These are phyloP conservation scores for Fusarium pseudograminearum DNA, from an alignment of 2,329 filamentous ascomycete genomes.

Conservation along the genomic window DNA sequence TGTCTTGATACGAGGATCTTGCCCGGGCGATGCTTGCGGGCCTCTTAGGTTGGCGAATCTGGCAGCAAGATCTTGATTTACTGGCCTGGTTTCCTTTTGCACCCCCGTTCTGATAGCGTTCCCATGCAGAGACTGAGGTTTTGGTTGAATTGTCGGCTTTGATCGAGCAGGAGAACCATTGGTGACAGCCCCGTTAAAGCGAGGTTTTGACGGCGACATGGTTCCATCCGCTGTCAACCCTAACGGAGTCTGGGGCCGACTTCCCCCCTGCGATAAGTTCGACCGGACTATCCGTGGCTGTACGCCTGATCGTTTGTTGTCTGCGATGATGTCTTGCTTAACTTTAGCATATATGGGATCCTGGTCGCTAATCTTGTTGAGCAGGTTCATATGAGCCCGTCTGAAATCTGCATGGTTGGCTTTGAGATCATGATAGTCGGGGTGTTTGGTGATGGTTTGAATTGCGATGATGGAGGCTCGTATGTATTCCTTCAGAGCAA, in stretches of 20 bases:
- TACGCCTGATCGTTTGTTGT: constrained; percentile 73
- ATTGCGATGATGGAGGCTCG: constrained; percentile 83
- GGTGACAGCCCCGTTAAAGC: constrained; percentile 34
- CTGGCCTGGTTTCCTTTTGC: constrained; percentile 45
- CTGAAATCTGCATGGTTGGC: constrained; percentile 63
- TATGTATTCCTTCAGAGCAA: constrained; percentile 86
- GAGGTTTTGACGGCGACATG: constrained; percentile 27
- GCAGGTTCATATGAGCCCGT: constrained; percentile 62
- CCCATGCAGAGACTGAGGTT: constrained; percentile 75
- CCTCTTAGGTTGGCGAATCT: constrained; percentile 70
- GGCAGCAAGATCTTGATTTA: constrained; percentile 62
- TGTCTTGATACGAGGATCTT: constrained; percentile 66
- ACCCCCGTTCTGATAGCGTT: constrained; percentile 59
- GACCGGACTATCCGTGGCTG: constrained; percentile 53
- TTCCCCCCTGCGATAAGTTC: constrained; percentile 31
- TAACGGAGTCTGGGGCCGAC: constrained; percentile 32
- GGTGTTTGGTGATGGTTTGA: constrained; percentile 80
- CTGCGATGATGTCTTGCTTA: constrained; percentile 70
- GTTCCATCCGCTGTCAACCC: constrained; percentile 23
- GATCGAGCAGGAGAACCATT: constrained; percentile 47
- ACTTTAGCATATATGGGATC: constrained; percentile 66
- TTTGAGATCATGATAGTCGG: constrained; percentile 76
- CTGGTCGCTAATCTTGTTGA: constrained; percentile 62
- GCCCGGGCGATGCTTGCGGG: constrained; percentile 55
- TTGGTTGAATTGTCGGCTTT: constrained; percentile 70